Evolutionary conservation across 1,284 basidiomycete genomes (phyloP).

Genomic region (Leccinum proximum): DNA sequence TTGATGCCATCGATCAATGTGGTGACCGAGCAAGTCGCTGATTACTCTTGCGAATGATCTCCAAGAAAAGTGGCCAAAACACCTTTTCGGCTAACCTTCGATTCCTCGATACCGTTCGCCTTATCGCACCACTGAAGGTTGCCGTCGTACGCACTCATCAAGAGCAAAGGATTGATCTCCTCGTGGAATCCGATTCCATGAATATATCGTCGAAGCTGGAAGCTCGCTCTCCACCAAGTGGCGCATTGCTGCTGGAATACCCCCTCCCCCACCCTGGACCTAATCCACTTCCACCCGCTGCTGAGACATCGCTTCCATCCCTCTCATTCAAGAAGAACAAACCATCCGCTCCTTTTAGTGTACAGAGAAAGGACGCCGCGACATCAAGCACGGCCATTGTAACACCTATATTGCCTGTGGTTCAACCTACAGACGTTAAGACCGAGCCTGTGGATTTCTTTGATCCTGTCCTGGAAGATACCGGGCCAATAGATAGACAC

Average conservation of each 20-base stretch:
- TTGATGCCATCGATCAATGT: not conserved
- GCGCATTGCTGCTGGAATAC: slow-evolving; percentile 38
- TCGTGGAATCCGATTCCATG: slow-evolving; percentile 26
- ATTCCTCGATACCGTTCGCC: not conserved
- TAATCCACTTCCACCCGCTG: slow-evolving; percentile 23
- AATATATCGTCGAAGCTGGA: slow-evolving; percentile 24
- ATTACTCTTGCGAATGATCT: not conserved
- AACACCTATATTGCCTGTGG: too few species aligned
- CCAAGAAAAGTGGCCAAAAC: not conserved
- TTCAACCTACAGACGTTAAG: too few species aligned
- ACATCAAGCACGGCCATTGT: not conserved
- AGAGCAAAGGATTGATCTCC: slow-evolving; percentile 26
- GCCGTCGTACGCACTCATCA: slow-evolving; percentile 28
- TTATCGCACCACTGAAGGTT: slow-evolving; percentile 17
- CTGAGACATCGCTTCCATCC: slow-evolving; percentile 26
- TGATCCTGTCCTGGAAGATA: too few species aligned
- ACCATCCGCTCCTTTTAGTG: slow-evolving; percentile 6
- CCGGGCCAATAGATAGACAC: too few species aligned
- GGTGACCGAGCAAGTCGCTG: not conserved
- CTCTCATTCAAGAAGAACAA: slow-evolving; percentile 45
- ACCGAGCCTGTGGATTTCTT: too few species aligned
- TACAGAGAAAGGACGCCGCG: slow-evolving; percentile 13
- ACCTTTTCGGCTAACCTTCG: not conserved
- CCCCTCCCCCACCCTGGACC: slow-evolving; percentile 28
- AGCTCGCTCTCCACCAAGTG: slow-evolving; percentile 47